Evolutionary conservation across 78 protist species (phyloP).

Genomic region (Cavenderia fasciculata): DNA sequence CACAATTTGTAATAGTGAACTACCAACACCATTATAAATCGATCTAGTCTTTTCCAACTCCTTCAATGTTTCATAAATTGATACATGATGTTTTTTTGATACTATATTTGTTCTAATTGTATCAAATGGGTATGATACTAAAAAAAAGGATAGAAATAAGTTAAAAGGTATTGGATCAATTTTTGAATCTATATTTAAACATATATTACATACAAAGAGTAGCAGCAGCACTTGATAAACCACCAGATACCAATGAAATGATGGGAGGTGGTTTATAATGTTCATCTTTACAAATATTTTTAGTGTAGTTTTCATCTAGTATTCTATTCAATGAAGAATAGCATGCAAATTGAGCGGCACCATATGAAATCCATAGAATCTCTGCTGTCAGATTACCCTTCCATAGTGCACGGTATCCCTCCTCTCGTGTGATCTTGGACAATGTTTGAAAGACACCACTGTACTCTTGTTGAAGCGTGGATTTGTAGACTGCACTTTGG

Average conservation of each 20-base stretch:
- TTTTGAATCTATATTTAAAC: too few relatives aligned
- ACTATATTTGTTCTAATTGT: slow-evolving; percentile 44
- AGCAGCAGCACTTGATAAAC: slow-evolving; percentile 3
- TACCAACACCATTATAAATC: slow-evolving; percentile 16
- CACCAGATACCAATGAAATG: slow-evolving; percentile 41
- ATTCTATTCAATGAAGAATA: neutral
- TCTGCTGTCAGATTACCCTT: slow-evolving; percentile 69
- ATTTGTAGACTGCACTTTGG: neutral
- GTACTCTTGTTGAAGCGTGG: slow-evolving; percentile 14
- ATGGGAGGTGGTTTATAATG: neutral
- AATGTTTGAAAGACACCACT: slow-evolving; percentile 31
- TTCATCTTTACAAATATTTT: neutral
- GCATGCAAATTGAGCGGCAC: slow-evolving; percentile 20
- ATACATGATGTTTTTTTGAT: neutral
- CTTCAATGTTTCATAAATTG: neutral
- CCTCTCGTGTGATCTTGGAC: slow-evolving; percentile 5
- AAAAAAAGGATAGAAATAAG: neutral
- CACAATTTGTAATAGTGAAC: slow-evolving; percentile 47
- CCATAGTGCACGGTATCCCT: slow-evolving; percentile 50
- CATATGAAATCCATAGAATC: slow-evolving; percentile 41
- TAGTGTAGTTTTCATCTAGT: slow-evolving; percentile 14
- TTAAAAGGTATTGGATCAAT: too few relatives aligned
- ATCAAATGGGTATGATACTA: slow-evolving; percentile 57
- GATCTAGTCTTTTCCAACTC: neutral
- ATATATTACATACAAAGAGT: neutral